Evolutionary conservation across 805 yeast species (phyloP), one percentile per base, ranked within the genome.

Genomic region (Lachancea sp.): DNA sequence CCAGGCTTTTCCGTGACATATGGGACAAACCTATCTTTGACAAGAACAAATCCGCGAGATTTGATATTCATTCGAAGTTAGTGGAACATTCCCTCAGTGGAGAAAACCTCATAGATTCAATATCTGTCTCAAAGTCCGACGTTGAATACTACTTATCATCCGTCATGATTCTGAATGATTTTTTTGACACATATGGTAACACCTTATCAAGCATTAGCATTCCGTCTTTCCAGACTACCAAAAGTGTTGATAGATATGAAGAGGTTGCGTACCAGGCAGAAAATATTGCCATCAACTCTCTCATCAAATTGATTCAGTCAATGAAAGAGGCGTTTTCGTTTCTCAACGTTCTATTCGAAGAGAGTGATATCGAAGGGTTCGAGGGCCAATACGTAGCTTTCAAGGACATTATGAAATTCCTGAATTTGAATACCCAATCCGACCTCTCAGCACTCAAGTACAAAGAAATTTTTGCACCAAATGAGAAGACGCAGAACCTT

Each of bases 261-360:
- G 91, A 85, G 52, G 79, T 84, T 36, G 82, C 89, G 36, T 69
- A 79, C 45, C 90, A 93, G 64, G 95, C 96, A 1, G 99, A 93
- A 61, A 89, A 87, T 56, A 81, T 88, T 56, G 96, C 95, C 6
- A 77, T 91, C 52, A 80, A 81, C 22, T 80, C 96, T 0, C 67
- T 93, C 32, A 71, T 86, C 37, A 81, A 85, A 56, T 75, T 90
- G 9, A 74, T 90, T 45, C 78, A 77, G 44, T 80, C 87, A 6
- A 79, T 88, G 65, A 86, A 87, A 54, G 98, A 93, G 65, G 95
- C 95, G 0, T 70, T 91, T 27, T 88, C 97, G 1, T 93, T 93
- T 60, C 69, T 93, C 50, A 77, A 84, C 65, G 85, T 91, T 8
- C 69, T 93, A 47, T 73, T 82, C 49, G 95, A 88, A 54, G 96